Percentiles rank a stretch among this genome's conserved stretches.
Conservation (phyloP, 345 rosid genomes). For the Lumnitzera racemosa region DNA sequence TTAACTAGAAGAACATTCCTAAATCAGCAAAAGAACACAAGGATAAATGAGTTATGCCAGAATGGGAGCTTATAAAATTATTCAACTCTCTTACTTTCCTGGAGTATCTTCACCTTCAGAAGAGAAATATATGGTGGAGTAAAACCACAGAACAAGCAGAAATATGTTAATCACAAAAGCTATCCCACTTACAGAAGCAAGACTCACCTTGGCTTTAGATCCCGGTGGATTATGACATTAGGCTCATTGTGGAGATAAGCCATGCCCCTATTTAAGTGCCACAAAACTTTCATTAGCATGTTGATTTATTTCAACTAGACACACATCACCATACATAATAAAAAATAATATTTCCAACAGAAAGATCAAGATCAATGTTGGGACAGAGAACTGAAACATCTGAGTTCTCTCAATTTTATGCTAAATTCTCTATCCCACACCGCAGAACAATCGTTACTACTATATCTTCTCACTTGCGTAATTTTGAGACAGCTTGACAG, state of each 20-base stretch:
- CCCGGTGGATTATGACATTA: slow-evolving; percentile 90
- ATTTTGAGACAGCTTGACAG: too few relatives aligned
- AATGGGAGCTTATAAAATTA: not conserved
- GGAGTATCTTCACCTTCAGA: not conserved
- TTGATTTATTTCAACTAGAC: slow-evolving; percentile 2
- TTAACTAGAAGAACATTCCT: slow-evolving; percentile 98
- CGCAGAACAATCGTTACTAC: too few relatives aligned
- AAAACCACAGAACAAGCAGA: too few relatives aligned
- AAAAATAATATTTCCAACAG: not conserved
- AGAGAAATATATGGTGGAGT: too few relatives aligned
- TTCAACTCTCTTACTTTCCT: not conserved
- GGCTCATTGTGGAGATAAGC: slow-evolving; percentile 98
- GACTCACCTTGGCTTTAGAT: slow-evolving; percentile 84
- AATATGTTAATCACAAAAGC: too few relatives aligned
- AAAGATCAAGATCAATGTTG: too few relatives aligned
- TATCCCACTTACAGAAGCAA: not conserved
- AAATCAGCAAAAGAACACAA: slow-evolving; percentile 12
- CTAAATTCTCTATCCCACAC: too few relatives aligned
- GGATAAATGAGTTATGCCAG: not conserved
- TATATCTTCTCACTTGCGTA: too few relatives aligned
- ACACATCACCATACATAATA: not conserved
- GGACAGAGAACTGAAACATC: too few relatives aligned
- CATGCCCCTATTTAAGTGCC: slow-evolving; percentile 66
- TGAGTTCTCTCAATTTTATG: too few relatives aligned
- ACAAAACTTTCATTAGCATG: slow-evolving; percentile 15